phyloP scores from a whole-genome alignment of 371 early-diverging fungal species.

The Mucor velutinosus region DNA sequence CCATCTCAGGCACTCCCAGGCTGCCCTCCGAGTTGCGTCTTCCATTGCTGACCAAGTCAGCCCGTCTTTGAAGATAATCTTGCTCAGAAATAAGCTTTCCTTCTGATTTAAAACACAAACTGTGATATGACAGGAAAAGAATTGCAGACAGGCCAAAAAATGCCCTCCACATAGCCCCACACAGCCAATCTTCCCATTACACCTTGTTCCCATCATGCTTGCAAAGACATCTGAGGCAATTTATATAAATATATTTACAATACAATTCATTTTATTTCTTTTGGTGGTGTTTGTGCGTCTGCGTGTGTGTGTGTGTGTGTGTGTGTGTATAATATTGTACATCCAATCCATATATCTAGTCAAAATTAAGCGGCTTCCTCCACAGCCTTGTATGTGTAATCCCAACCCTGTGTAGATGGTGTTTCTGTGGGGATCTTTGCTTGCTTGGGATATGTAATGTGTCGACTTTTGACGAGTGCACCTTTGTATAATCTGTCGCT shows the following conservation, averaged over 20 bases:
- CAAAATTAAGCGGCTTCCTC: neutral
- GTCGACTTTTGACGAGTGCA: conserved; percentile 66
- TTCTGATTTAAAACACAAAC: too few species aligned
- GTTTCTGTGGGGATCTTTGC: conserved; percentile 79
- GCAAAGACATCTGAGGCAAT: too few species aligned
- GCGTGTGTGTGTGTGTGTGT: neutral
- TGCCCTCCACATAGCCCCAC: too few species aligned
- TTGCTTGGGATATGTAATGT: conserved; percentile 73
- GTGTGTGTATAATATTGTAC: neutral
- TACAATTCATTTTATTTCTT: conserved; percentile 1
- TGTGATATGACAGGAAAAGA: too few species aligned
- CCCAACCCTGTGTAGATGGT: conserved; percentile 71
- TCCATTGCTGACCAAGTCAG: too few species aligned
- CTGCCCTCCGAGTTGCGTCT: too few species aligned
- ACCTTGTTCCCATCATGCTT: too few species aligned
- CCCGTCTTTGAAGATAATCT: too few species aligned
- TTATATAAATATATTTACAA: neutral
- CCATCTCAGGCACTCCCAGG: too few species aligned
- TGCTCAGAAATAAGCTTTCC: too few species aligned
- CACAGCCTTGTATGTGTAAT: conserved; percentile 55
- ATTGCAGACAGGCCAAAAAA: too few species aligned
- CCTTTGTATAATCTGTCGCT: conserved; percentile 67
- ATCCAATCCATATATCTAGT: neutral
- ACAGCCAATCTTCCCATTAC: too few species aligned
- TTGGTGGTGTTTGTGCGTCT: neutral